These are phyloP conservation scores for Trichoderma aggressivum DNA, from an alignment of 2,329 filamentous ascomycete species.

Conservation along the genomic window DNA sequence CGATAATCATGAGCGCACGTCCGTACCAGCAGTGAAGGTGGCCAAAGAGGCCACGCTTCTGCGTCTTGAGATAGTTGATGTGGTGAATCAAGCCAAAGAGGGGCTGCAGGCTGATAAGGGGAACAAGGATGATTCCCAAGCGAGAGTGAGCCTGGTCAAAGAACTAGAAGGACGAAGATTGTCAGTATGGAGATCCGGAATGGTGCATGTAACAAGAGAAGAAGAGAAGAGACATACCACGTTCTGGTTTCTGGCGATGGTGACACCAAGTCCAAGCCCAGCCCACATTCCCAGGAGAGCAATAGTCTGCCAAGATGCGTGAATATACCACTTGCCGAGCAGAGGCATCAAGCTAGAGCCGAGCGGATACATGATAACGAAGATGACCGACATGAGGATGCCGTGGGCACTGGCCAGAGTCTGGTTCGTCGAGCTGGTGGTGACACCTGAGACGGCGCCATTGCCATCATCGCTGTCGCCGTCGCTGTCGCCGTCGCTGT, in stretches of 20 bases:
- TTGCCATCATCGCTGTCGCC: background rate
- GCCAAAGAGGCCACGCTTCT: slow-evolving; percentile 49
- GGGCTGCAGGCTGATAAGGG: slow-evolving; percentile 56
- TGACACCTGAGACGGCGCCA: slow-evolving; percentile 13
- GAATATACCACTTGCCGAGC: slow-evolving; percentile 54
- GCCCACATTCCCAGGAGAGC: slow-evolving; percentile 57
- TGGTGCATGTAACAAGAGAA: background rate
- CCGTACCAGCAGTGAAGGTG: slow-evolving; percentile 62
- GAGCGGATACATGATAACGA: slow-evolving; percentile 57
- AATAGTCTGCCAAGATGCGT: slow-evolving; percentile 54
- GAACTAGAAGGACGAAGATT: slow-evolving; percentile 39
- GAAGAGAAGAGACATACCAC: slow-evolving; percentile 38
- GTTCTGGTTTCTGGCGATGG: slow-evolving; percentile 39
- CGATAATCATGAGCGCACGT: slow-evolving; percentile 54
- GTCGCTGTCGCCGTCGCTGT: too few species aligned
- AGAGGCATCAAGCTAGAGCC: slow-evolving; percentile 60
- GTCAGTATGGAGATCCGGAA: background rate
- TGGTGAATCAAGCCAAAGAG: slow-evolving; percentile 58
- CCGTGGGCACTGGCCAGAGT: slow-evolving; percentile 48
- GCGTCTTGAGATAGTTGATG: slow-evolving; percentile 46
- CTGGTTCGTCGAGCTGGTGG: slow-evolving; percentile 24
- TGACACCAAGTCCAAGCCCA: slow-evolving; percentile 56
- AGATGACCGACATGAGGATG: slow-evolving; percentile 58
- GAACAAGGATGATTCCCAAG: slow-evolving; percentile 54
- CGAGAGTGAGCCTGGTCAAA: slow-evolving; percentile 52